Conservation (phyloP, 2,329 filamentous ascomycete species). For the Fusarium musae region DNA sequence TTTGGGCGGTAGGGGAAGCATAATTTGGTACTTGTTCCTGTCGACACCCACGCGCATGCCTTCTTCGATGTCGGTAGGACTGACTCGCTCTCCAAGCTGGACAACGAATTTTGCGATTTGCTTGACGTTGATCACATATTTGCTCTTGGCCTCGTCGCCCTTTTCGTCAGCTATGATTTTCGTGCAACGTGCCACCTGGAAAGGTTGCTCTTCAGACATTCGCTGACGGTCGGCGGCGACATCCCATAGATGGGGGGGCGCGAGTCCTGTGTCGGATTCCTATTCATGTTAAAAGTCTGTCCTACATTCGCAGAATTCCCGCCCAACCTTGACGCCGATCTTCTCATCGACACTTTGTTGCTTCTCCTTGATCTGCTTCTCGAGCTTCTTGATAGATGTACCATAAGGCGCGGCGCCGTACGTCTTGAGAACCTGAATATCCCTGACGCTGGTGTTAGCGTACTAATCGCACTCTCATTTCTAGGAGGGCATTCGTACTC, state of each 20-base stretch:
- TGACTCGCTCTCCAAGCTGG: constrained; percentile 95
- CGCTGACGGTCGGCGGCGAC: constrained; percentile 97
- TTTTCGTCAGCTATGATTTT: constrained; percentile 99
- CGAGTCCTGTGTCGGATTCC: constrained; percentile 98
- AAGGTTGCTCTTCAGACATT: constrained; percentile 97
- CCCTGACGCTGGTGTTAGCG: constrained; percentile 65
- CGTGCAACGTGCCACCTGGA: constrained; percentile 97
- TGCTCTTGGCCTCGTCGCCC: constrained; percentile 93
- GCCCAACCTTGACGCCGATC: constrained; percentile 82
- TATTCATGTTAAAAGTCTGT: constrained; percentile 52
- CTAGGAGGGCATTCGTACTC: constrained; percentile 71
- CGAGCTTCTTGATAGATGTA: constrained; percentile 92
- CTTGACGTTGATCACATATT: constrained; percentile 99
- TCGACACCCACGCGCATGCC: constrained; percentile 99
- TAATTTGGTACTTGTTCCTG: constrained; percentile 98
- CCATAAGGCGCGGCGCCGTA: constrained; percentile 98
- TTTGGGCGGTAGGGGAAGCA: constrained; percentile 94
- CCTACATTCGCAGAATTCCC: not conserved
- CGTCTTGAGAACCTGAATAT: constrained; percentile 99
- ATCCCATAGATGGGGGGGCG: constrained; percentile 98
- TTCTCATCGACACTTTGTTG: constrained; percentile 99
- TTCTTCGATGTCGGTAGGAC: constrained; percentile 98
- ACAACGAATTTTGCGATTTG: constrained; percentile 99
- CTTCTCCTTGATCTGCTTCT: constrained; percentile 99
- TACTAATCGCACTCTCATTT: not conserved